Evolutionary conservation across 176 grass and related monocot species (phyloP).

Genomic region (Hordeum vulgare): DNA sequence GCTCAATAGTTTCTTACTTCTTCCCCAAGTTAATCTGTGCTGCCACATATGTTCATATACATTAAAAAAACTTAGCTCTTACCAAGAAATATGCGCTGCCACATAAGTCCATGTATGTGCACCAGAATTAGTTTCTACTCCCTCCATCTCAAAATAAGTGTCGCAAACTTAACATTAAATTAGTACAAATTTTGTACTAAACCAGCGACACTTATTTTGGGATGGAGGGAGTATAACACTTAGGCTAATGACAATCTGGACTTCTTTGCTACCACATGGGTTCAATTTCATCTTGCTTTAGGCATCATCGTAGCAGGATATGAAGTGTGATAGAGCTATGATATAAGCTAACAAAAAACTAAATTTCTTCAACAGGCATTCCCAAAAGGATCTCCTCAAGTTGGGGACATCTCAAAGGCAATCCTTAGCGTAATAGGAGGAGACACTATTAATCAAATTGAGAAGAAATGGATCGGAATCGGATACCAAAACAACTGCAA

Average conservation of each 20-base stretch:
- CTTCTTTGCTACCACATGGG: too few species aligned
- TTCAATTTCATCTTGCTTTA: too few species aligned
- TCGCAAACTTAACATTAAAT: too few species aligned
- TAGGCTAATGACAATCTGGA: neutral
- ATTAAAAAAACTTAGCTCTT: neutral
- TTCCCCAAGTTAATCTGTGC: too few species aligned
- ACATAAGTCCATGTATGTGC: too few species aligned
- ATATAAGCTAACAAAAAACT: neutral
- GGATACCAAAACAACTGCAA: conserved; percentile 13
- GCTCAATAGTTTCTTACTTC: too few species aligned
- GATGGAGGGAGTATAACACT: too few species aligned
- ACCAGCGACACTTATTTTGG: too few species aligned
- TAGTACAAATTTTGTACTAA: too few species aligned
- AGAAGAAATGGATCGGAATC: conserved; percentile 40
- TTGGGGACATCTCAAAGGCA: conserved; percentile 36
- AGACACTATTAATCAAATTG: conserved; percentile 17
- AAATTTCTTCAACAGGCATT: conserved; percentile 30
- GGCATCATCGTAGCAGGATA: too few species aligned
- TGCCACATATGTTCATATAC: too few species aligned
- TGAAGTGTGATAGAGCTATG: neutral
- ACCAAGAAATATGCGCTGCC: neutral
- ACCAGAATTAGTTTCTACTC: neutral
- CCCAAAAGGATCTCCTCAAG: conserved; percentile 23
- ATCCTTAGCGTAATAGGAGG: conserved; percentile 53
- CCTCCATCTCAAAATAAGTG: too few species aligned